phyloP scores from a whole-genome alignment of 306 rosid genomes.

The Cucumis melo region DNA sequence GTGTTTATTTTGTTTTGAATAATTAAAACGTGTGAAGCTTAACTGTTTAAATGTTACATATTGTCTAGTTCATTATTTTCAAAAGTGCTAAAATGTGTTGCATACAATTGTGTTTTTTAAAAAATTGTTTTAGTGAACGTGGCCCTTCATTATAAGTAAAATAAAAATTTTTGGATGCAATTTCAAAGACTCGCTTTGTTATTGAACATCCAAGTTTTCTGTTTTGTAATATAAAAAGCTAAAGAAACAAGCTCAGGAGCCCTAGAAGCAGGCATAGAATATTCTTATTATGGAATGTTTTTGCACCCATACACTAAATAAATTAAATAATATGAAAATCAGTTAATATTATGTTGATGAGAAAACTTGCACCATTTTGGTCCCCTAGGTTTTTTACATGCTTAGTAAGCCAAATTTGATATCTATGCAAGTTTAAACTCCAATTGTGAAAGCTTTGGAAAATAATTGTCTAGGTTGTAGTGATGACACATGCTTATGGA shows the following conservation, averaged over 20 bases:
- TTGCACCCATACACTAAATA: neutral
- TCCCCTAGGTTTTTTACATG: neutral
- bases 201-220: no score
- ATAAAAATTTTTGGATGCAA: neutral
- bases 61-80: neutral
- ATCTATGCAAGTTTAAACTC: neutral
- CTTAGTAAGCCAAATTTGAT: neutral
- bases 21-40: neutral
- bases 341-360: neutral
- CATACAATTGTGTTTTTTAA: neutral
- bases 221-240: no score
- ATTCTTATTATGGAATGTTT: neutral
- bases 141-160: neutral
- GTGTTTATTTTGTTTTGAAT: no score
- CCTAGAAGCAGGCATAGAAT: neutral
- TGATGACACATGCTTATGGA: constrained; percentile 85
- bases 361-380: neutral
- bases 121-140: neutral
- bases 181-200: neutral
- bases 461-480: constrained; percentile 56
- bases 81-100: neutral
- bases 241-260: no score
- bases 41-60: neutral
- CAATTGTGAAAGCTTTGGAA: neutral
- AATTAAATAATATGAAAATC: neutral